Percentiles rank a stretch among this genome's conserved stretches.
phyloP scores from a whole-genome alignment of 2,329 filamentous ascomycete species.

The Fusarium gaditjirri region DNA sequence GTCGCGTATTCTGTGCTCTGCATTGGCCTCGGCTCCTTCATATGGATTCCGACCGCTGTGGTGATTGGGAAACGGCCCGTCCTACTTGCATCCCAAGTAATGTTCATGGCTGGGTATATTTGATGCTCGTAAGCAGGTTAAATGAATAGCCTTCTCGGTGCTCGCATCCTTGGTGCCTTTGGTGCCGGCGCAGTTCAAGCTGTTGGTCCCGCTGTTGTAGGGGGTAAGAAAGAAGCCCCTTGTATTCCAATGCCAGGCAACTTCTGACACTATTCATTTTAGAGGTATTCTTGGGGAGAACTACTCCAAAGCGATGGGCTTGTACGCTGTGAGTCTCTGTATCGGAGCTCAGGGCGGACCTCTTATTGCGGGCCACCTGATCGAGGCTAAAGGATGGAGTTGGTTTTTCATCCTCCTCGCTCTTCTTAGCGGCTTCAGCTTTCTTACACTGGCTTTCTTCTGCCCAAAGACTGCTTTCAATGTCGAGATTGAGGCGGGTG shows the following conservation, averaged over 20 bases:
- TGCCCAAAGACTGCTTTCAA: background rate
- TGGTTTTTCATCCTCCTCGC: background rate
- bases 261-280: accelerated
- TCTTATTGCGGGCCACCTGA: background rate
- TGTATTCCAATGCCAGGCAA: accelerated
- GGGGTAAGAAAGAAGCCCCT: background rate
- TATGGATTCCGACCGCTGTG: background rate
- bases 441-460: background rate
- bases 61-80: background rate
- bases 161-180: background rate
- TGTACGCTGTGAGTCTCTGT: background rate
- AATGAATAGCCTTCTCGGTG: background rate
- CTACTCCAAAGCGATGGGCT: background rate
- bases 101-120: background rate
- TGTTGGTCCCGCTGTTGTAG: background rate
- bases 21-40: background rate
- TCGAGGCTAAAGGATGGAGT: background rate
- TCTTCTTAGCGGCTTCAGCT: background rate
- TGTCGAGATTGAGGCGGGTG: background rate
- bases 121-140: background rate
- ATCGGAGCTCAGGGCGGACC: background rate
- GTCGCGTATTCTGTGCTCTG: background rate
- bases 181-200: background rate
- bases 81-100: background rate
- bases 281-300: background rate